These are phyloP conservation scores for Clitopilus passeckerianus DNA, from an alignment of 768 basidiomycete genomes.

Conservation along the genomic window DNA sequence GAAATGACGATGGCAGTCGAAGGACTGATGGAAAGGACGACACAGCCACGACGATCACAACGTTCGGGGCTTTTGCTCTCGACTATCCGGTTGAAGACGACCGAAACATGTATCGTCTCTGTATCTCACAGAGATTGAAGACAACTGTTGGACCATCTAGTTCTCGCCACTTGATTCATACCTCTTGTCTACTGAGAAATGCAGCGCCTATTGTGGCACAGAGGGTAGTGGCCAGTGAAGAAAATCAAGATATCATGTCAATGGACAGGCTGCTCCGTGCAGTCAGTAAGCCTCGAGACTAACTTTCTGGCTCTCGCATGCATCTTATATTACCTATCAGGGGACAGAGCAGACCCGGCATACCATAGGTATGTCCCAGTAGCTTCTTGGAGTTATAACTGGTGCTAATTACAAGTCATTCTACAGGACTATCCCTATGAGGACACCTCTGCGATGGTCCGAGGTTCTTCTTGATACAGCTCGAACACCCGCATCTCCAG, in stretches of 20 bases:
- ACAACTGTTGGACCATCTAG: background rate
- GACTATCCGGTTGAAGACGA: too few species aligned
- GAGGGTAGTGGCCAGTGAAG: constrained; percentile 27
- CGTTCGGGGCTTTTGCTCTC: too few species aligned
- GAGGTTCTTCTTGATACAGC: constrained; percentile 43
- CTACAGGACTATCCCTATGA: constrained; percentile 44
- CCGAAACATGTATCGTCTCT: too few species aligned
- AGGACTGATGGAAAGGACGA: background rate
- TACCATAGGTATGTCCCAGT: constrained; percentile 39
- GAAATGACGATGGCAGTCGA: too few species aligned
- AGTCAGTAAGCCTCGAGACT: constrained; percentile 42
- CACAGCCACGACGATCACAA: background rate
- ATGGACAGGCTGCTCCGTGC: constrained; percentile 53
- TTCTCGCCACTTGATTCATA: background rate
- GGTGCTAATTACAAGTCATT: background rate
- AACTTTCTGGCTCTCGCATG: background rate
- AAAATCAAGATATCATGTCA: constrained; percentile 52
- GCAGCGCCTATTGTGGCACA: background rate
- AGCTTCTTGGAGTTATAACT: background rate
- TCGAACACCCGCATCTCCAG: constrained; percentile 15
- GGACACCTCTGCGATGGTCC: constrained; percentile 52
- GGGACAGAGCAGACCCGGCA: constrained; percentile 46
- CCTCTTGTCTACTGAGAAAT: background rate
- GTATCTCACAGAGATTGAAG: background rate
- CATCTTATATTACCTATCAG: constrained; percentile 21